A percentile compares a stretch with the other conserved stretches of the same genome.
phyloP scores from a whole-genome alignment of 1,284 basidiomycete genomes.

The Malassezia brasiliensis region DNA sequence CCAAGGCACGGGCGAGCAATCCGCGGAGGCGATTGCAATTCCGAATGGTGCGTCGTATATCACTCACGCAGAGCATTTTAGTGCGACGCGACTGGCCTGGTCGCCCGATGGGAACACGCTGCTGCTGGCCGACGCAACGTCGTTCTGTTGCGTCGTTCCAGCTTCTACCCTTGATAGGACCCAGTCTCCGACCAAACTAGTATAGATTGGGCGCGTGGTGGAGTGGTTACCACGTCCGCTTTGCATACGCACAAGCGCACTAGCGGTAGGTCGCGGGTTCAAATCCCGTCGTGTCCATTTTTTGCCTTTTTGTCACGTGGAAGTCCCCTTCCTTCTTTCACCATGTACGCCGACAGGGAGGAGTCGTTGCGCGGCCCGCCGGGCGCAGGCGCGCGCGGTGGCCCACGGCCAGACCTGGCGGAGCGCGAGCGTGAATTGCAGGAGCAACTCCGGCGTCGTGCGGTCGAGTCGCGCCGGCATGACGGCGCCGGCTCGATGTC shows the following conservation, averaged over 20 bases:
- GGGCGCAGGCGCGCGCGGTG: not conserved
- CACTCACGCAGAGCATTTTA: slow-evolving; percentile 4
- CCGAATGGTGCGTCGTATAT: slow-evolving; percentile 5
- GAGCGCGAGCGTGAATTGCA: slow-evolving; percentile 39
- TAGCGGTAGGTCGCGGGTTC: slow-evolving; percentile 23
- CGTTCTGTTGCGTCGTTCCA: slow-evolving; percentile 13
- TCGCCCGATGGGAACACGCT: slow-evolving; percentile 13
- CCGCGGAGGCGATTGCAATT: slow-evolving; percentile 13
- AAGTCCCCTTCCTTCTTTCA: not conserved
- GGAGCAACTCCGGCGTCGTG: slow-evolving; percentile 38
- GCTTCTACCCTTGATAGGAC: not conserved
- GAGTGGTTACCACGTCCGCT: slow-evolving; percentile 23
- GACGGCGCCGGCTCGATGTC: not conserved
- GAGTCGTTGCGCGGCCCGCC: slow-evolving; percentile 20
- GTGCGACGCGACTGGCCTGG: slow-evolving; percentile 1
- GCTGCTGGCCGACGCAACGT: not conserved
- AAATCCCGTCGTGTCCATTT: slow-evolving; percentile 23
- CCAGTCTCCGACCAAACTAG: not conserved
- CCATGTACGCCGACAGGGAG: slow-evolving; percentile 41
- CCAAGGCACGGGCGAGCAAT: not conserved
- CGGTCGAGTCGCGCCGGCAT: slow-evolving; percentile 23
- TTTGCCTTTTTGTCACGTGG: slow-evolving; percentile 6
- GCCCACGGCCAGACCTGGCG: slow-evolving; percentile 7
- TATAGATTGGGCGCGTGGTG: slow-evolving; percentile 18
- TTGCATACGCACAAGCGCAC: slow-evolving; percentile 7